Evolutionary conservation across 2,329 filamentous ascomycete genomes (phyloP).

Genomic region (Calycina marina): DNA sequence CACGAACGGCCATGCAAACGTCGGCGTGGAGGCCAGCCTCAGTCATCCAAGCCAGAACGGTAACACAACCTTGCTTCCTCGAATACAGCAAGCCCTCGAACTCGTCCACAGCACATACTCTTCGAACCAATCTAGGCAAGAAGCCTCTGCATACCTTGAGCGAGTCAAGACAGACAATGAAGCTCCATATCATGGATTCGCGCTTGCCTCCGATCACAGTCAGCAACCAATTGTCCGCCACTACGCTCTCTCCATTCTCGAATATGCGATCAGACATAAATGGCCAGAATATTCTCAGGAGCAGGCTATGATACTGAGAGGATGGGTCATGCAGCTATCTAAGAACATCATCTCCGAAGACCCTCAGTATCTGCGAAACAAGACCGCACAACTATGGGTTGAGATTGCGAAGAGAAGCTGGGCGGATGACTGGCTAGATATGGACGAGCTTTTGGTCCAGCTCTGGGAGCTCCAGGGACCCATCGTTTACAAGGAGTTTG

Average conservation of each 20-base stretch:
- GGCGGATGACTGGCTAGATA: constrained; percentile 86
- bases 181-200: constrained; percentile 74
- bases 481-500: constrained; percentile 62
- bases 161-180: constrained; percentile 64
- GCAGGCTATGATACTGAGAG: constrained; percentile 53
- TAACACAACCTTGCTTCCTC: constrained; percentile 36
- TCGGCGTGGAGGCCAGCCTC: constrained; percentile 4
- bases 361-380: constrained; percentile 76
- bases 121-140: constrained; percentile 63
- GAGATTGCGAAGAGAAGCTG: constrained; percentile 88
- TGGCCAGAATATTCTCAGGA: constrained; percentile 60
- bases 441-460: constrained; percentile 71
- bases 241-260: constrained; percentile 83
- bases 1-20: constrained; percentile 11
- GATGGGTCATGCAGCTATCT: constrained; percentile 68
- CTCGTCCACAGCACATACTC: constrained; percentile 75
- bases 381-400: constrained; percentile 87
- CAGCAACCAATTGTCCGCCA: constrained; percentile 78
- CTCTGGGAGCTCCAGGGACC: constrained; percentile 63
- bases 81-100: constrained; percentile 73
- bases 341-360: constrained; percentile 57
- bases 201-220: constrained; percentile 58
- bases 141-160: constrained; percentile 79
- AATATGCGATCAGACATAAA: constrained; percentile 75
- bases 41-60: constrained; percentile 24